A percentile compares a stretch with the other conserved stretches of the same genome.
These are phyloP conservation scores for Lupinus albus DNA, from an alignment of 306 rosid species.

Conservation along the genomic window DNA sequence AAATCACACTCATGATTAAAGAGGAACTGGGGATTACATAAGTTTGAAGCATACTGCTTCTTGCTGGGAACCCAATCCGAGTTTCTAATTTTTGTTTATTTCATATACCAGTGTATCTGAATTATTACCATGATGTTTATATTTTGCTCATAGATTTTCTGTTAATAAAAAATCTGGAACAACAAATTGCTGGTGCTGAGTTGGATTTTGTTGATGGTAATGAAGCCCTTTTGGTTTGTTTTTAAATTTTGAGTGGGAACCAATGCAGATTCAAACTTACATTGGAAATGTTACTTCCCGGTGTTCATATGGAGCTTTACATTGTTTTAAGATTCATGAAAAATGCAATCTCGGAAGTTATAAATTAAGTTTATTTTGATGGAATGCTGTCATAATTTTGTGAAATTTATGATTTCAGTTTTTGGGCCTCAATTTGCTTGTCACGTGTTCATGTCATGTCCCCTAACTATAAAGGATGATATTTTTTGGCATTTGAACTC, in stretches of 20 bases:
- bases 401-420: conserved; percentile 13
- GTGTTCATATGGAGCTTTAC: conserved; percentile 16
- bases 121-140: background rate
- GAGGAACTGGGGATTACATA: conserved; percentile 19
- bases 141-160: conserved; percentile 7
- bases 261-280: conserved; percentile 1
- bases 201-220: conserved; percentile 19
- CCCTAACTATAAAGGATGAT: no score
- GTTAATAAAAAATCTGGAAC: background rate
- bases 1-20: background rate
- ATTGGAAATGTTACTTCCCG: background rate
- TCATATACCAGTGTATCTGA: conserved; percentile 9
- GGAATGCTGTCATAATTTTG: background rate
- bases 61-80: conserved; percentile 5
- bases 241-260: conserved; percentile 2
- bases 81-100: conserved; percentile 12
- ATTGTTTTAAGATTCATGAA: conserved; percentile 9
- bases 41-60: conserved; percentile 20
- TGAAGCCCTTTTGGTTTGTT: conserved; percentile 16
- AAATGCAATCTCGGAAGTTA: background rate
- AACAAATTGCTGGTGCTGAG: conserved; percentile 10
- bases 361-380: background rate
- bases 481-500: no score
- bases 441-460: background rate
- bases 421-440: conserved; percentile 4